Percentiles rank a stretch among this genome's conserved stretches.
These are phyloP conservation scores for Yamadazyma laniorum DNA, from an alignment of 805 yeast genomes.

Conservation along the genomic window DNA sequence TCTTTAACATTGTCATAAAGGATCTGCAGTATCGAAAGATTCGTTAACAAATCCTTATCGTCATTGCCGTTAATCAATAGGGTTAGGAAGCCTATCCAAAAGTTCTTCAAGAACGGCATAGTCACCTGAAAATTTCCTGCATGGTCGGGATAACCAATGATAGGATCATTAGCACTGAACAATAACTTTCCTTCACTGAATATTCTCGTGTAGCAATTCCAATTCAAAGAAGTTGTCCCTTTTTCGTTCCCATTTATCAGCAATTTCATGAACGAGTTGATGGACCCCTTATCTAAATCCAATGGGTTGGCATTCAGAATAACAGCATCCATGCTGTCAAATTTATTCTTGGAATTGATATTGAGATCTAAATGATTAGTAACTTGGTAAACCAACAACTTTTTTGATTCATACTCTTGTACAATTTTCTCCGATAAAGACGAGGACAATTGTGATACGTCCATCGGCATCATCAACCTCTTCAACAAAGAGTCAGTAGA, in stretches of 20 bases:
- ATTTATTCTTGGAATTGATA: conserved; percentile 7
- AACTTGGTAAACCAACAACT: conserved; percentile 21
- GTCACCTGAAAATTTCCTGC: conserved; percentile 23
- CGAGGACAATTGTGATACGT: not conserved
- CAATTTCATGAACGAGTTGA: conserved; percentile 25
- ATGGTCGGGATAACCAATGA: conserved; percentile 30
- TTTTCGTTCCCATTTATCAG: conserved; percentile 11
- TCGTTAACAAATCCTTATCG: conserved; percentile 11
- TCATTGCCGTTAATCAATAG: conserved; percentile 32
- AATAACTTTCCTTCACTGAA: conserved; percentile 21
- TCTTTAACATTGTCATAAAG: conserved; percentile 20
- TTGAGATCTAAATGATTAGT: conserved; percentile 18
- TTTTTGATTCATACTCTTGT: conserved; percentile 9
- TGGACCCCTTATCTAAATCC: conserved; percentile 21
- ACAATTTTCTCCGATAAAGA: conserved; percentile 1
- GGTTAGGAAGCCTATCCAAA: conserved; percentile 39
- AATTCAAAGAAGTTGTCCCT: conserved; percentile 17
- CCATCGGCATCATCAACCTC: conserved; percentile 6
- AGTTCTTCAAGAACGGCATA: conserved; percentile 37
- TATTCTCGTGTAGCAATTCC: conserved; percentile 28
- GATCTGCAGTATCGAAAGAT: conserved; percentile 29
- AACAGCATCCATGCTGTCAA: conserved; percentile 13
- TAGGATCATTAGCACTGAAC: conserved; percentile 23
- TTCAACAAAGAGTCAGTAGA: conserved; percentile 4
- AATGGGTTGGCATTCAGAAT: conserved; percentile 14